Percentiles rank a stretch among this genome's conserved stretches.
phyloP scores from a whole-genome alignment of 495 filamentous ascomycete species.

The Neurospora discreta region DNA sequence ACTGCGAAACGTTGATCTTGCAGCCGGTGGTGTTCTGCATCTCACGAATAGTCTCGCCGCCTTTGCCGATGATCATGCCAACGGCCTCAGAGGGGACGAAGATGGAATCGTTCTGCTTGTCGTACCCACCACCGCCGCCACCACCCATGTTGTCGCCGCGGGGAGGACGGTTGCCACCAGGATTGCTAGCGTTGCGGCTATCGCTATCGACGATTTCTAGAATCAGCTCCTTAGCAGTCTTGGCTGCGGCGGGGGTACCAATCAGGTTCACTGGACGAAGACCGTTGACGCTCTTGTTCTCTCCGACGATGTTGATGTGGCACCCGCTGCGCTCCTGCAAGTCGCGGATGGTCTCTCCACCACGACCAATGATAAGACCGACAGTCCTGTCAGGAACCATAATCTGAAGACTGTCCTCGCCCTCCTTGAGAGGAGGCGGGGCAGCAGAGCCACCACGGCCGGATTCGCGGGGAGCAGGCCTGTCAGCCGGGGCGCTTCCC shows the following conservation, averaged over 20 bases:
- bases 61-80: slow-evolving; percentile 85
- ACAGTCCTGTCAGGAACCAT: slow-evolving; percentile 87
- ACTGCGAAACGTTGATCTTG: slow-evolving; percentile 79
- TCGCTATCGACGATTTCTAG: slow-evolving; percentile 84
- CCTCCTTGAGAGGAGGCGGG: slow-evolving; percentile 46
- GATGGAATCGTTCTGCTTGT: slow-evolving; percentile 68
- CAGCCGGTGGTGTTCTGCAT: slow-evolving; percentile 73
- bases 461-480: slow-evolving; percentile 9
- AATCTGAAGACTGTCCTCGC: slow-evolving; percentile 68
- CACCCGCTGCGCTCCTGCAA: slow-evolving; percentile 76
- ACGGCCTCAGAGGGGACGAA: slow-evolving; percentile 75
- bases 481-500: slow-evolving; percentile 29
- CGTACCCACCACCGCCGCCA: slow-evolving; percentile 31
- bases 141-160: slow-evolving; percentile 13
- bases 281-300: slow-evolving; percentile 75
- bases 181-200: slow-evolving; percentile 41
- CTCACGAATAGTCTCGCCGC: slow-evolving; percentile 77
- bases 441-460: slow-evolving; percentile 14
- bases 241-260: slow-evolving; percentile 53
- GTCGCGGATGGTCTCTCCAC: slow-evolving; percentile 81
- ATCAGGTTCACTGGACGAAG: slow-evolving; percentile 78
- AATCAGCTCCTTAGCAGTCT: slow-evolving; percentile 64
- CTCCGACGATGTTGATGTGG: slow-evolving; percentile 80
- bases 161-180: slow-evolving; percentile 3
- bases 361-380: slow-evolving; percentile 73